Base-by-base conservation (phyloP, 73 alveolate genomes). In the Tetrahymena elliotti region DNA sequence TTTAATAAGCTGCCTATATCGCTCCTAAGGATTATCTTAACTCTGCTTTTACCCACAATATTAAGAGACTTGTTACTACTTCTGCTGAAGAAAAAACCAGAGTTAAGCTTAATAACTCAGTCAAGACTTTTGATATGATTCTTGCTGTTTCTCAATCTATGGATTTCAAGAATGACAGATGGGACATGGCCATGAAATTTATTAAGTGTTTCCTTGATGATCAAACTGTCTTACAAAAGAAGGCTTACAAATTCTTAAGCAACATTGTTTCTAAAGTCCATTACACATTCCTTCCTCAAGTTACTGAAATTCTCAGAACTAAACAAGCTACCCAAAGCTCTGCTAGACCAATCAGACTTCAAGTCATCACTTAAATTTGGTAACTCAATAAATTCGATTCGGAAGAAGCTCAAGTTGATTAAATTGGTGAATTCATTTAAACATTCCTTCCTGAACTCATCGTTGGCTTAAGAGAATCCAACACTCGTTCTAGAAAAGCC, bases 381-480 rank as follows among this genome's bases (percentile, higher is more conserved):
- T 27, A 93, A 24, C 36, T 68, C 24, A 94, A 94, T 35, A 31
- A 94, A 33, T 37, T 88, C 36, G 93, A 40, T 52, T 27, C 20
- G 3, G 83, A 27, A 84, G 83, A 88, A 31, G 0, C 27, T 13
- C n/a, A 36, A 37, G 95, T 94, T 8, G 96, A 94, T 33, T 82
- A 54, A 33, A 84, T 84, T 92, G 93, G 93, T 24, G 83, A 93
- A 20, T 94, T 84, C 82, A 94, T 94, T 20, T 37, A 94, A 92
- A 40, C 68, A 31, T 94, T 94, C 53, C 93, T 94, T 52, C 96
- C 96, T 31, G 96, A 94, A 88, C 93, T 94, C 38, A 94, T 94
- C 7, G 95, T 94, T 24, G 96, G 95, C 16, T 40, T 94, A 9
- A 94, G 96, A 83, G 96, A 94, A 35, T 84, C 93, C 47, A 94